phyloP scores from a whole-genome alignment of 352 stramenopile species.

The Pythium brassicae region DNA sequence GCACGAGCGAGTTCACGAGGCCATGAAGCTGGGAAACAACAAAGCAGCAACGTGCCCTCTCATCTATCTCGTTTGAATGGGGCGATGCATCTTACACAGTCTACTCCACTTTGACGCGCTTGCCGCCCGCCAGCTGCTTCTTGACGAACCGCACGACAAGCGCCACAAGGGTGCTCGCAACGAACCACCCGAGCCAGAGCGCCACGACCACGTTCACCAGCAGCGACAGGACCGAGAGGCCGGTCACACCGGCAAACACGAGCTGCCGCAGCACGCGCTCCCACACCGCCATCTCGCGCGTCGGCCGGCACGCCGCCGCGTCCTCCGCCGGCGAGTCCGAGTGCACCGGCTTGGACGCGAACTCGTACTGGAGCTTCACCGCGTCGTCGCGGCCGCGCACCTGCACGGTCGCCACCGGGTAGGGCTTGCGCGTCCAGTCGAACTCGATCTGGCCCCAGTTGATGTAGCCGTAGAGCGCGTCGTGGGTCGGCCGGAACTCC shows the following conservation, averaged over 20 bases:
- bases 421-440: conserved; percentile 65
- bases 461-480: conserved; percentile 80
- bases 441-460: conserved; percentile 94
- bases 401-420: conserved; percentile 55
- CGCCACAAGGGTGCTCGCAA: conserved; percentile 33
- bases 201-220: conserved; percentile 45
- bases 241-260: conserved; percentile 30
- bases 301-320: conserved; percentile 36
- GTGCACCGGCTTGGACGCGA: conserved; percentile 35
- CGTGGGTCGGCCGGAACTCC: conserved; percentile 60
- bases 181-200: conserved; percentile 63
- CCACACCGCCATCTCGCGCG: conserved; percentile 31
- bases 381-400: conserved; percentile 53
- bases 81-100: background rate
- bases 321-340: conserved; percentile 43
- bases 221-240: conserved; percentile 45
- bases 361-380: conserved; percentile 65
- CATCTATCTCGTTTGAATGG: background rate
- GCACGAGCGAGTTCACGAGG: too few relatives aligned
- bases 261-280: conserved; percentile 35
- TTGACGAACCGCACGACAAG: conserved; percentile 6
- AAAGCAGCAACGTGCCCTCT: too few relatives aligned
- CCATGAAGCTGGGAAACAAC: too few relatives aligned
- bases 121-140: conserved; percentile 9
- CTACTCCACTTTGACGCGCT: conserved; percentile 15